A percentile compares a stretch with the other conserved stretches of the same genome.
These are phyloP conservation scores for Fallopia convolvulus DNA, from an alignment of 148 eudicot species.

Conservation along the genomic window DNA sequence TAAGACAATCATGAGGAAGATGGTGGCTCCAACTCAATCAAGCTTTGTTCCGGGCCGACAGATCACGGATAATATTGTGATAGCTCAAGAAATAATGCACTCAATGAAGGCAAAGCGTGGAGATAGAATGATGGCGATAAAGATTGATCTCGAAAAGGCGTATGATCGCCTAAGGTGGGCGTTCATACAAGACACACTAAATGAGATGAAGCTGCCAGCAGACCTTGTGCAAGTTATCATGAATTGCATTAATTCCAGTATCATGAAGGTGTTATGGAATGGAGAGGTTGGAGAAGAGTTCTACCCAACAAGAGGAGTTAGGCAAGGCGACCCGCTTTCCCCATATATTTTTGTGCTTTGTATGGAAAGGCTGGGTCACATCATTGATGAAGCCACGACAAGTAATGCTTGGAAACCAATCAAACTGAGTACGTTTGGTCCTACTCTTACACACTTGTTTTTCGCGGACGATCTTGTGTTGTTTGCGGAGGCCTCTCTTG, in stretches of 20 bases:
- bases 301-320: neutral
- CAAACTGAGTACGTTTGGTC: neutral
- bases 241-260: neutral
- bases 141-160: neutral
- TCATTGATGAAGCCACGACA: neutral
- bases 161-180: neutral
- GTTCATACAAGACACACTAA: neutral
- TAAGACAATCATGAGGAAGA: neutral
- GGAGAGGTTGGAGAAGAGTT: neutral
- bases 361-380: neutral
- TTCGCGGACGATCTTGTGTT: neutral
- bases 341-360: neutral
- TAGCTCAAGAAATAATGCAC: neutral
- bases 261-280: neutral
- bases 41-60: neutral
- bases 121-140: neutral
- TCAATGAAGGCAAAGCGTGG: neutral
- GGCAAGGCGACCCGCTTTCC: neutral
- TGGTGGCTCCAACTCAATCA: neutral
- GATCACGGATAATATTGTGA: neutral
- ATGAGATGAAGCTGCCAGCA: neutral
- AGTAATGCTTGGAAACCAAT: neutral
- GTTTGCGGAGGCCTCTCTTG: neutral
- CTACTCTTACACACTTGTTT: neutral
- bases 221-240: neutral